These are phyloP conservation scores for Terana coerulea DNA, from an alignment of 768 basidiomycete species.

Conservation along the genomic window DNA sequence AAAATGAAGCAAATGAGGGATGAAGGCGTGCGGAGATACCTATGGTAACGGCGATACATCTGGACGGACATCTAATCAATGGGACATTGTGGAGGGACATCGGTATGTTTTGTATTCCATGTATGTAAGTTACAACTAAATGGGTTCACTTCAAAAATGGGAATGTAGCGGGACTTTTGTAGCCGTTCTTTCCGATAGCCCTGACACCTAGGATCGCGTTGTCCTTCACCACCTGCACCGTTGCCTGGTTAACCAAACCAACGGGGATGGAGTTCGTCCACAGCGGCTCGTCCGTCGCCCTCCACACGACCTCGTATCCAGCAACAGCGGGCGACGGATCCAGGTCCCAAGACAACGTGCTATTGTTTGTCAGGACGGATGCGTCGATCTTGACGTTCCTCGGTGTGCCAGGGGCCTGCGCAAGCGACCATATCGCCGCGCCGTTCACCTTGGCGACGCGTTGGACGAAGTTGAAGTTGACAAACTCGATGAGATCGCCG, in stretches of 20 bases:
- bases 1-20: constrained; percentile 49
- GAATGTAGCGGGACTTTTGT: constrained; percentile 45
- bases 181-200: constrained; percentile 49
- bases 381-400: constrained; percentile 45
- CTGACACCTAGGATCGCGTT: constrained; percentile 46
- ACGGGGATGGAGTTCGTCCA: constrained; percentile 51
- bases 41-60: neutral
- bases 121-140: neutral
- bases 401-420: constrained; percentile 52
- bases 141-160: constrained; percentile 20
- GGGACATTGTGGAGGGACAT: neutral
- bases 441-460: constrained; percentile 51
- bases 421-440: constrained; percentile 51
- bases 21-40: neutral
- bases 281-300: constrained; percentile 41
- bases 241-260: constrained; percentile 38
- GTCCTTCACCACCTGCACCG: constrained; percentile 44
- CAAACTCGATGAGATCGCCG: constrained; percentile 51
- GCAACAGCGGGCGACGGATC: constrained; percentile 36
- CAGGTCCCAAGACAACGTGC: constrained; percentile 43
- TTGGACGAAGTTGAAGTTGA: constrained; percentile 49
- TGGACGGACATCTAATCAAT: neutral
- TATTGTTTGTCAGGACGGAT: constrained; percentile 49
- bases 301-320: constrained; percentile 51
- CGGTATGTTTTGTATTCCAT: neutral